Base-by-base conservation (phyloP, 306 rosid species). In the Cicer judaicum region DNA sequence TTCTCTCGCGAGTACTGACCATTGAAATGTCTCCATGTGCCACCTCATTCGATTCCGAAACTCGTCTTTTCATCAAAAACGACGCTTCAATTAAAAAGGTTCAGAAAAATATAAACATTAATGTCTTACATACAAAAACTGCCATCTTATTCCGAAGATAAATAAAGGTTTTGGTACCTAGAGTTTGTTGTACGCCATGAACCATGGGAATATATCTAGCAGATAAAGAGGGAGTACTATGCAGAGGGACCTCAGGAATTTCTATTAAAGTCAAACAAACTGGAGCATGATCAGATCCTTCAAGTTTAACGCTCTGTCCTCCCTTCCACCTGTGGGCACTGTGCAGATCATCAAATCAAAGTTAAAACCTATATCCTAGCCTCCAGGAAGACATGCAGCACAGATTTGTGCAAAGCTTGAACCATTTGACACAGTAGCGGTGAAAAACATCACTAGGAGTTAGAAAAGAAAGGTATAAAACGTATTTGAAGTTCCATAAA, bases 261-360 rank as follows among this genome's bases (percentile, higher is more conserved):
- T 87, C 96, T 61, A 73, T 60, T 19, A 94, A 86, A 65, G 80
- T 82, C 59, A 84, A 41, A 79, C 57, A 87, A 85, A 94, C 95
- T 3, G 98, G 97, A 77, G 98, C 98, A 84, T 94, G 98, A 82
- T 94, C 97, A 41, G 98, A 94, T 64, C 97, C 97, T 88, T 94
- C 96, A 47, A 92, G 86, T 77, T 90, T 94, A 74, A 81, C 21
- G 72, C 85, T 86, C 62, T 72, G 90, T 52, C 92, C 93, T 80
- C 80, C 97, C 79, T 94, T 94, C 97, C 97, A 90, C 78, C 93
- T 84, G 80, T 40, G 78, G 41, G 70, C 64, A 70, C 88, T 84
- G 82, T 24, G 70, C 48, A 43, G 41, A 77, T 48, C 70, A 61
- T 57, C 68, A 72, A 52, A 56, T 36, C 64, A 74, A 77, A 65